These are phyloP conservation scores for Immersiella caudata DNA, from an alignment of 495 filamentous ascomycete genomes.

Conservation along the genomic window DNA sequence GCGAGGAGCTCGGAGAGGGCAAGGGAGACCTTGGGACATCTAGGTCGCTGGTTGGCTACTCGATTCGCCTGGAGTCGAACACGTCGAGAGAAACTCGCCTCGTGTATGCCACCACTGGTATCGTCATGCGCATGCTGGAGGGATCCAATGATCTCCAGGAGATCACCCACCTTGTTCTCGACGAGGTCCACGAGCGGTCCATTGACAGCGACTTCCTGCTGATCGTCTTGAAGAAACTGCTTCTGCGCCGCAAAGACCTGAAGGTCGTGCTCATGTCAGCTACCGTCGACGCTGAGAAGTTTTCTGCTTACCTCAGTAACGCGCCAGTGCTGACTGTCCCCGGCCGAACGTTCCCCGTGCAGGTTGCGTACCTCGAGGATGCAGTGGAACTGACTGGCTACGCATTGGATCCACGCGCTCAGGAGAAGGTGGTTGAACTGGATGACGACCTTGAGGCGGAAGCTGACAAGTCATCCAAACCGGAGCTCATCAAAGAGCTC, in stretches of 20 bases:
- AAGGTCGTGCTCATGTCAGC: conserved; percentile 93
- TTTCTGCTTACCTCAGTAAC: conserved; percentile 81
- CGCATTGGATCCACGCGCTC: conserved; percentile 55
- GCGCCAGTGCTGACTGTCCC: conserved; percentile 88
- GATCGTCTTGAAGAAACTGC: conserved; percentile 81
- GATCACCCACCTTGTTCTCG: conserved; percentile 88
- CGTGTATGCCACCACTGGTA: conserved; percentile 85
- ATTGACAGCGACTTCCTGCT: conserved; percentile 96
- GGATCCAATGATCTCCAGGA: conserved; percentile 80
- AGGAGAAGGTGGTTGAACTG: conserved; percentile 52
- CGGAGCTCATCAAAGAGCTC: conserved; percentile 58
- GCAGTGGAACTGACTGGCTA: conserved; percentile 81
- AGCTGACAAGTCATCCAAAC: conserved; percentile 45
- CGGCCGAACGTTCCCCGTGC: conserved; percentile 89
- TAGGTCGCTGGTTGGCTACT: conserved; percentile 87
- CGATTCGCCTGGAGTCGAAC: conserved; percentile 88
- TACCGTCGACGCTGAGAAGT: conserved; percentile 86
- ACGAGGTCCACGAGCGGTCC: conserved; percentile 92
- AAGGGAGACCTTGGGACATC: conserved; percentile 78
- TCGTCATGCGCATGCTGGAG: conserved; percentile 96
- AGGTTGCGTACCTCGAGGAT: conserved; percentile 86
- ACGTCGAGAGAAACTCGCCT: conserved; percentile 77
- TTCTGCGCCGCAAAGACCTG: conserved; percentile 69
- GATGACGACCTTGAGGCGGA: conserved; percentile 61
- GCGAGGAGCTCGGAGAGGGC: conserved; percentile 88